Evolutionary conservation across 108 stramenopile genomes (phyloP).

Genomic region (Nitzschia sp.): DNA sequence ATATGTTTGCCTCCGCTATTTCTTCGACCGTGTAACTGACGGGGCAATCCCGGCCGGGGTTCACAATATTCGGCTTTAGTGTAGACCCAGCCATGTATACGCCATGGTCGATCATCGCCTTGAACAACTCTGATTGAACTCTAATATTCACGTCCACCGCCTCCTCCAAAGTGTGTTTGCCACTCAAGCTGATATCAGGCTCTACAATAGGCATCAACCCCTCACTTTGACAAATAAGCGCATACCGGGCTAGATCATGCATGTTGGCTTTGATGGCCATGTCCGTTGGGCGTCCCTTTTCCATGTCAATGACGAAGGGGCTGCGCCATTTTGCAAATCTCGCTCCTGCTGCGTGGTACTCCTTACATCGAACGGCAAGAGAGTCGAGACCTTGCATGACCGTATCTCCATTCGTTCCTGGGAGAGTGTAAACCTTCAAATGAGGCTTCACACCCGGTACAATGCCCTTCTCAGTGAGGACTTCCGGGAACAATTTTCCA

Average conservation of each 20-base stretch:
- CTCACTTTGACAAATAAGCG: conserved; percentile 86
- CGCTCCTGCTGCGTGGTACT: conserved; percentile 89
- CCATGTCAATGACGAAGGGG: conserved; percentile 58
- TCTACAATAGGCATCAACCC: conserved; percentile 96
- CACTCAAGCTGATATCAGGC: conserved; percentile 75
- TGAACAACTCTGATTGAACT: conserved; percentile 64
- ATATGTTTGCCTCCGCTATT: conserved; percentile 81
- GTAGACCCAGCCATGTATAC: conserved; percentile 87
- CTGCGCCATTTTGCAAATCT: conserved; percentile 92
- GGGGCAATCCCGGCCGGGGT: conserved; percentile 78
- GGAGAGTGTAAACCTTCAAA: conserved; percentile 70
- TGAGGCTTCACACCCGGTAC: conserved; percentile 89
- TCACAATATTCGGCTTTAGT: conserved; percentile 92
- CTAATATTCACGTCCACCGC: conserved; percentile 54
- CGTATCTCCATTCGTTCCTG: conserved; percentile 87
- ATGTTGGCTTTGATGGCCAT: conserved; percentile 80
- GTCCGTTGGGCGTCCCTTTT: conserved; percentile 68
- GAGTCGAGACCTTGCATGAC: conserved; percentile 89
- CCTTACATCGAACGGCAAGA: conserved; percentile 73
- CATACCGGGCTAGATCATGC: conserved; percentile 88
- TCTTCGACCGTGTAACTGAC: conserved; percentile 61
- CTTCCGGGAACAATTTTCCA: conserved; percentile 82
- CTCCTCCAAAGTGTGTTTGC: conserved; percentile 58
- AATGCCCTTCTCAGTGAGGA: conserved; percentile 70
- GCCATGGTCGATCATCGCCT: conserved; percentile 88